phyloP scores from a whole-genome alignment of 2,329 filamentous ascomycete genomes.

The Epichloe bromicola region DNA sequence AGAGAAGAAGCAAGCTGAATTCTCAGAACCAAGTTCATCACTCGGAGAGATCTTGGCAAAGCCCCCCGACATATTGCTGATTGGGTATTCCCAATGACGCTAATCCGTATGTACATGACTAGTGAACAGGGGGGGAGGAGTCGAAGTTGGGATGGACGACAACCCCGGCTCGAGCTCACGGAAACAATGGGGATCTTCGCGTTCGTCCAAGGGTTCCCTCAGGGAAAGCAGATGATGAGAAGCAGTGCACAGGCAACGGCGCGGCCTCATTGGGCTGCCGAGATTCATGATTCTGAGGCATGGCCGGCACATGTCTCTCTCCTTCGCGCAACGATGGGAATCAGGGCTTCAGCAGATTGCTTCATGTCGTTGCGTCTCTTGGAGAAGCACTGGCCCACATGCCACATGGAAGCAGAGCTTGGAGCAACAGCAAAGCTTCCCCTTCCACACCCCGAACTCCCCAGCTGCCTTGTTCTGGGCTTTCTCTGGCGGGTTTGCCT shows the following conservation, averaged over 20 bases:
- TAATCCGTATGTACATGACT: too few relatives aligned
- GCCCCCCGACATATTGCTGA: not conserved
- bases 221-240: not conserved
- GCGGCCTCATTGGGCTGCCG: not conserved
- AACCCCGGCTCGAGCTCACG: not conserved
- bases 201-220: not conserved
- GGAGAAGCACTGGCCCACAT: not conserved
- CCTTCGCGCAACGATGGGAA: not conserved
- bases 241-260: not conserved
- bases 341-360: not conserved
- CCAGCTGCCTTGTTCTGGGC: too few relatives aligned
- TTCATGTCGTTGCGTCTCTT: not conserved
- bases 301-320: not conserved
- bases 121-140: not conserved
- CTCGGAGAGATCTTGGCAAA: not conserved
- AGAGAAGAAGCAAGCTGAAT: not conserved
- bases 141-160: not conserved
- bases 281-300: not conserved
- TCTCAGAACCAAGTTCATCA: not conserved
- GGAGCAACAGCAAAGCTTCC: too few relatives aligned
- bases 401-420: not conserved
- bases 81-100: not conserved
- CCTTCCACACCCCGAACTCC: too few relatives aligned
- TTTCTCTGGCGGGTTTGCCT: too few relatives aligned
- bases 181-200: slow-evolving; percentile 2